Conservation (phyloP, 2,329 filamentous ascomycete genomes). For the Aureobasidium sp. region DNA sequence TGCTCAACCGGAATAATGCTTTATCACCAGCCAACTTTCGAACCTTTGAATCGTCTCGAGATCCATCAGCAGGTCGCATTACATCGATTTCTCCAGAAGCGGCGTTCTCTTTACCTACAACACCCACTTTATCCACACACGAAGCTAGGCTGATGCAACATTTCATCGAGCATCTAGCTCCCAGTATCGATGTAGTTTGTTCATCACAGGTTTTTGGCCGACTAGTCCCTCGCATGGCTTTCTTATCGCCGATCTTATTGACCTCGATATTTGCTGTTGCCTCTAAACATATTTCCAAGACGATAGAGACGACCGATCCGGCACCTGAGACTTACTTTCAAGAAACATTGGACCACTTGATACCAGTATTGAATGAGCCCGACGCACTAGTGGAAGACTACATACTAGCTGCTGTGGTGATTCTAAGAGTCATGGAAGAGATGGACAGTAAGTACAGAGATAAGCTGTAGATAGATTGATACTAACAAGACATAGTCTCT, state of each 20-base stretch:
- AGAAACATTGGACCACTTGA: slow-evolving; percentile 44
- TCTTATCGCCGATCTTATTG: slow-evolving; percentile 43
- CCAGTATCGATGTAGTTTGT: slow-evolving; percentile 26
- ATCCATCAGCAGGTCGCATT: background rate
- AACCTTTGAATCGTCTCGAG: background rate
- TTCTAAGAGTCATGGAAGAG: slow-evolving; percentile 50
- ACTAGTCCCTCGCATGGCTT: slow-evolving; percentile 46
- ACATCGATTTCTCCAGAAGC: background rate
- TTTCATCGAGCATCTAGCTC: slow-evolving; percentile 24
- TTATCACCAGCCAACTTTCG: background rate
- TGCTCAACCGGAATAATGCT: background rate
- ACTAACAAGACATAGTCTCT: background rate
- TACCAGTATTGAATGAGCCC: slow-evolving; percentile 37
- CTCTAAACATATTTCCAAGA: slow-evolving; percentile 45
- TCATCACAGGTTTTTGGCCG: slow-evolving; percentile 41
- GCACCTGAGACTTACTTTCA: slow-evolving; percentile 47
- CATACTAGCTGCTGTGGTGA: slow-evolving; percentile 47
- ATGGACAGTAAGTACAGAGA: slow-evolving; percentile 31
- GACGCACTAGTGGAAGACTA: slow-evolving; percentile 40
- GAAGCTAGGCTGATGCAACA: slow-evolving; percentile 25
- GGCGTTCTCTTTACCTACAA: background rate
- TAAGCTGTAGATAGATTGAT: background rate
- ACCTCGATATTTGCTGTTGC: slow-evolving; percentile 51
- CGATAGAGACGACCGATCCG: slow-evolving; percentile 34
- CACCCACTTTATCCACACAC: background rate